Evolutionary conservation across 345 rosid genomes (phyloP), one percentile per base, ranked within the genome.

Genomic region (Euphorbia tirucalli): DNA sequence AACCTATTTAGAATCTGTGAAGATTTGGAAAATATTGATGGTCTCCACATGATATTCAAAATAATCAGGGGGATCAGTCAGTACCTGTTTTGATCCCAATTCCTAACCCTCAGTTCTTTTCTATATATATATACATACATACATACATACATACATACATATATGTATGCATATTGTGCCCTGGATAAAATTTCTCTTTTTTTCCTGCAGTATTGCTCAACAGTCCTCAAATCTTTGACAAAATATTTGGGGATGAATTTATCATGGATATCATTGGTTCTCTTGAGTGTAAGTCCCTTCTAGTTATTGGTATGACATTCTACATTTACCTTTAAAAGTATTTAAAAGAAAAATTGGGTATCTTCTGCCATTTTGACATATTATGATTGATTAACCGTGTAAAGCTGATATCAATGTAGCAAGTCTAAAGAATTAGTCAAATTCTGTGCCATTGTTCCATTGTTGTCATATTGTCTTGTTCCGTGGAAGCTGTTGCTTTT

Each of bases 251-350:
- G 80, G 93, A 92, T 84, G 91, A 88, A 65, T 80, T 90, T 78
- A 86, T 95, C 80, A 87, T 95, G 92, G 91, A 92, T 75, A 78
- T 88, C 66, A 84, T 95, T 44, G 97, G 99, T 65, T 82, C 97
- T 71, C 97, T 95, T 15, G 99, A 92, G 85, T 88, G 99, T 95
- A 86, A 87, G 97, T 77, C 39, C 55, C 31, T 61, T 67, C 30
- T 22, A 5, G 35, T 52, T 73, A 11, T 54, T 49, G 57, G 63
- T 18, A 3, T 22, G 32, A 16, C 31, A 66, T 64, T n/a, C 52
- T 41, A 25, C 32, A 37, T 19, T 24, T 16, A 27, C 13, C 2
- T 55, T 69, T 52, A 1, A 19, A 28, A 31, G 48, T 11, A 19
- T 70, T 58, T 59, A 65, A 58, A 9, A 32, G 21, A 59, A 43